A percentile compares a stretch with the other conserved stretches of the same genome.
These are phyloP conservation scores for Diddensiella santjacobensis DNA, from an alignment of 805 yeast species.

Conservation along the genomic window DNA sequence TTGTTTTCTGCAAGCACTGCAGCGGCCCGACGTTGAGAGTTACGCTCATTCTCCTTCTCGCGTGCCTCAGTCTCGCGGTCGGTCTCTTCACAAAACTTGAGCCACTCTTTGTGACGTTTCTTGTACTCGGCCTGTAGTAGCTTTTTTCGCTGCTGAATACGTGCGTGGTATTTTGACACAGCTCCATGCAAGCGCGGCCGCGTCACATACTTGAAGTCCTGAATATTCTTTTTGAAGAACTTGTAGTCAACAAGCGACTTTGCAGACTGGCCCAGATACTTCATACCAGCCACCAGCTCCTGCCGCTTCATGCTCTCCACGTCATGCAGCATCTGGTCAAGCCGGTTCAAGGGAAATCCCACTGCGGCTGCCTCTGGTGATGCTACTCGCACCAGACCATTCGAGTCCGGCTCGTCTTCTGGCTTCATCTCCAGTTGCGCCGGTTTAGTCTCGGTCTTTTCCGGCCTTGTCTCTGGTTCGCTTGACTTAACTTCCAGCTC, in stretches of 20 bases:
- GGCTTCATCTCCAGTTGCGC: background rate
- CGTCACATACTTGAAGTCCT: conserved; percentile 2
- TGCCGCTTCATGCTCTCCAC: conserved; percentile 11
- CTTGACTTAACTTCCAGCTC: background rate
- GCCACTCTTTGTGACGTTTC: conserved; percentile 15
- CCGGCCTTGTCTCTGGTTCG: background rate
- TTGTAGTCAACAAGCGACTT: conserved; percentile 1
- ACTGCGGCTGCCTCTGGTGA: conserved; percentile 1
- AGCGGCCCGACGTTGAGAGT: background rate
- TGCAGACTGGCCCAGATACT: conserved; percentile 13
- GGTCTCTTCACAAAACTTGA: conserved; percentile 16
- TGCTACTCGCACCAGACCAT: background rate
- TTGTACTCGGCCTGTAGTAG: conserved; percentile 10
- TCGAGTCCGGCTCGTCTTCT: background rate
- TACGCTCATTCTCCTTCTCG: background rate
- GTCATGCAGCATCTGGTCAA: conserved; percentile 22
- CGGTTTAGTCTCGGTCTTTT: background rate
- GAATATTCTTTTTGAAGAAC: conserved; percentile 4
- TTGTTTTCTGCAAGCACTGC: background rate
- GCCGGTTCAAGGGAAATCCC: conserved; percentile 17
- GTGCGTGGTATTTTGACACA: conserved; percentile 1
- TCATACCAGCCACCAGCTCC: conserved; percentile 14
- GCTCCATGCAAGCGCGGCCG: background rate
- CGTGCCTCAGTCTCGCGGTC: conserved; percentile 18
- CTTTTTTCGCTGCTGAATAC: background rate